Evolutionary conservation across 345 rosid species (phyloP), one percentile per base, ranked within the genome.

Genomic region (Brassica rapa): DNA sequence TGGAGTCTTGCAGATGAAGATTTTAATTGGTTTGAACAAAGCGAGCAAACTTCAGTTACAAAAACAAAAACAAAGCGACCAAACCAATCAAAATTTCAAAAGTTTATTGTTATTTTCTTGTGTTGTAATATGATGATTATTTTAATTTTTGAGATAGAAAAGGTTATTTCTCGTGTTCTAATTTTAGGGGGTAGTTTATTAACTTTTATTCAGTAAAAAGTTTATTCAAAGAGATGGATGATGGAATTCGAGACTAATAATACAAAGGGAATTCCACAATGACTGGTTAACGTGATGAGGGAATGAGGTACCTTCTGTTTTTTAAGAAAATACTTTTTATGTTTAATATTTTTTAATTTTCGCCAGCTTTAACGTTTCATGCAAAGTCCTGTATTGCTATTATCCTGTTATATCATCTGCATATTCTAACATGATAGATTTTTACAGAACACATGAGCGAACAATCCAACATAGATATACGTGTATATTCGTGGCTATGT

Each of bases 1-100:
- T 80, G 82, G 82, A 80, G 82, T 80, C 82, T 80, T 80, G 79
- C 79, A 74, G 5, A 62, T 80, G 79, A 80, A 80, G 82, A 80
- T 80, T 68, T 74, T 80, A 27, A 79, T 68, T 73, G 82, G 82
- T 68, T 79, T 79, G 70, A 68, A 73, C 70, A 68, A 61, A 79
- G 30, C 3, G 30, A 27, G 4, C 30, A 27, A 27, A 27, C 30
- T 27, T 27, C 30, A 27, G 30, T 27, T 27, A 27, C 30, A 27
- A 27, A 3, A 27, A 27, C 30, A 27, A 27, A 27, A 27, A 27
- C 30, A 27, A 0, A 61, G 74, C 82, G 78, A 73, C 78, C 82
- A 79, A 79, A 61, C 57, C 73, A 32, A 55, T 65, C 53, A 59
- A 8, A 1, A 2, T 49, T 43, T 8, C 1, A 3, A 3, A 6